Evolutionary conservation across 768 basidiomycete species (phyloP), one percentile per base, ranked within the genome.

Genomic region (Lactarius trivialis): DNA sequence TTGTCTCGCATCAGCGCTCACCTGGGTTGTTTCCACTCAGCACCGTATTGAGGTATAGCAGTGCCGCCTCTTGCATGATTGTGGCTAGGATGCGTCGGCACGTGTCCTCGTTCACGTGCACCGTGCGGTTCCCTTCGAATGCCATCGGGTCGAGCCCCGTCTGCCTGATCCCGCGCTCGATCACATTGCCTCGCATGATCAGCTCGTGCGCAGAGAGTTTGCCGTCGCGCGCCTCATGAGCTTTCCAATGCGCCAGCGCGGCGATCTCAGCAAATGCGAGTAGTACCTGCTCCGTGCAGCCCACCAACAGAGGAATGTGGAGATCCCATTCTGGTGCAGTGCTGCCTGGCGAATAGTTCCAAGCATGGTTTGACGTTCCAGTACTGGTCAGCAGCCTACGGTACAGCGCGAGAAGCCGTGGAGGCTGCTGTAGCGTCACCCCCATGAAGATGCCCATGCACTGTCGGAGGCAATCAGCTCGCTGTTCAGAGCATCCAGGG

Each of bases 381-480:
- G 64, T 68, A 45, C 79, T 78, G 14, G 81, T 81, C 64, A 91
- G 81, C 49, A 93, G 74, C 24, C 81, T 81, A 68, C 83, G 82
- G 75, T 88, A 88, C 52, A 91, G 77, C 30, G 75, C 70, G 53
- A 88, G 73, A 71, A 85, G 88, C 65, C 81, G 85, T 33, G 90
- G 87, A n/a, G 85, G 78, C 56, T 82, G 81, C 67, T 77, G 75
- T 61, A 80, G 70, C 26, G 84, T 85, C 57, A 89, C 71, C 66
- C 84, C 84, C 56, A 88, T 80, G 71, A 91, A 82, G 65, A 89
- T 81, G 71, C 92, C 91, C 57, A 89, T 75, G 85, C 88, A 91
- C 90, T 92, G 36, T 55, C 33, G 12, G n/a, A 33, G n/a, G 21
- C 50, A n/a, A 65, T 50, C 58, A 57, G 37, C 39, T 53, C 37